A percentile compares a stretch with the other conserved stretches of the same genome.
These are phyloP conservation scores for Microcos paniculata DNA, from an alignment of 345 rosid genomes.

Conservation along the genomic window DNA sequence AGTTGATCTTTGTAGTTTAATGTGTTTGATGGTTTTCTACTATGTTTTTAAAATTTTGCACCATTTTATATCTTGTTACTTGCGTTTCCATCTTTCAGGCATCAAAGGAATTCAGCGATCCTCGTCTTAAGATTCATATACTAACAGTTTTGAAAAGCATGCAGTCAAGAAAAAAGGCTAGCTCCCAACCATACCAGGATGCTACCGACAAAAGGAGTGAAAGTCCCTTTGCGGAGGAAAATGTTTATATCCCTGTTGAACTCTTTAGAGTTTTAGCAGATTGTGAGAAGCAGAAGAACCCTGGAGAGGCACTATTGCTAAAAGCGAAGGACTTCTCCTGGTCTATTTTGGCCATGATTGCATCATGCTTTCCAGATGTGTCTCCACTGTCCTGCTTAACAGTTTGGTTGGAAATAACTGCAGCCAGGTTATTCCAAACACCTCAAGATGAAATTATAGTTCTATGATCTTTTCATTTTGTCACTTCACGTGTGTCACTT, in stretches of 20 bases:
- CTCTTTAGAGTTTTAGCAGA: conserved; percentile 88
- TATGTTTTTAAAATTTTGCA: conserved; percentile 15
- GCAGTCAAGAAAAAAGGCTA: conserved; percentile 68
- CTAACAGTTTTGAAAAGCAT: conserved; percentile 79
- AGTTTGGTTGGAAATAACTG: conserved; percentile 98
- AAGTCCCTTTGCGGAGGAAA: conserved; percentile 53
- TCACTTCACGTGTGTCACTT: not conserved
- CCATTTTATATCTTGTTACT: conserved; percentile 13
- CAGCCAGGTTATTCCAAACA: conserved; percentile 68
- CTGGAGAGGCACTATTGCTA: conserved; percentile 76
- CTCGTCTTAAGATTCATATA: conserved; percentile 83
- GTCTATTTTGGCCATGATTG: conserved; percentile 94
- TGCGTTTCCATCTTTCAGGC: conserved; percentile 52
- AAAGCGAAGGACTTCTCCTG: conserved; percentile 95
- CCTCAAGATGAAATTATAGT: conserved; percentile 3
- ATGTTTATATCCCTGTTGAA: conserved; percentile 62
- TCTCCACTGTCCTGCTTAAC: conserved; percentile 80
- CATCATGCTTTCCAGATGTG: conserved; percentile 91
- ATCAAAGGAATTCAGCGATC: conserved; percentile 79
- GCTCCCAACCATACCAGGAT: conserved; percentile 45
- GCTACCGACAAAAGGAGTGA: conserved; percentile 40
- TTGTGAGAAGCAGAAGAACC: conserved; percentile 78
- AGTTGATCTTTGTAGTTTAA: not conserved
- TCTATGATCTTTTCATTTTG: conserved; percentile 15
- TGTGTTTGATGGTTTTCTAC: not conserved